A percentile compares a stretch with the other conserved stretches of the same genome.
Conservation (phyloP, 2,329 filamentous ascomycete genomes). For the Penicillium expansum region DNA sequence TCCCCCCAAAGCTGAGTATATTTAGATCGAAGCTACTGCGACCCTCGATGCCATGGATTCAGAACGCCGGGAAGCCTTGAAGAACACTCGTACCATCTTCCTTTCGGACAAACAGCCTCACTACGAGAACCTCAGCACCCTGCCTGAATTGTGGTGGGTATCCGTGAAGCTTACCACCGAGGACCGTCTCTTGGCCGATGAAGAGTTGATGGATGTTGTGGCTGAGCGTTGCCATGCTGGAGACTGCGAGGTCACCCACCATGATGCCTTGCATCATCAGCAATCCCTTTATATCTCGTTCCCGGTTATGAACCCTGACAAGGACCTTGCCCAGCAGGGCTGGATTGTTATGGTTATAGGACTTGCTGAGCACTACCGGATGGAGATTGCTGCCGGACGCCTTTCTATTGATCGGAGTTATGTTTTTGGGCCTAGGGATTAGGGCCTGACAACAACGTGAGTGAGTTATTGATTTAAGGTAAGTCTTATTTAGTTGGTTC, state of each 20-base stretch:
- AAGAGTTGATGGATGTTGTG: not conserved
- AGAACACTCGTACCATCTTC: not conserved
- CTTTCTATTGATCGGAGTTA: not conserved
- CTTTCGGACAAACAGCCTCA: not conserved
- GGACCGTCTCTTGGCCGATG: not conserved
- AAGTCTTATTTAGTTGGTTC: not conserved
- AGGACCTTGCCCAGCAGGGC: not conserved
- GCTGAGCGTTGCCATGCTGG: not conserved
- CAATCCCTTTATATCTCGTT: not conserved
- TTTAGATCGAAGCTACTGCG: not conserved
- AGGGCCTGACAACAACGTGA: not conserved
- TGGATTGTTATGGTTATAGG: not conserved
- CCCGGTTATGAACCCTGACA: not conserved
- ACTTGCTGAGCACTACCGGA: not conserved
- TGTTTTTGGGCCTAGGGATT: not conserved
- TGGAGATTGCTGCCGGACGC: not conserved
- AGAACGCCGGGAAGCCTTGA: not conserved
- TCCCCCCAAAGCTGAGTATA: not conserved
- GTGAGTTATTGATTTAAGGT: not conserved
- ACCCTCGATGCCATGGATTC: not conserved
- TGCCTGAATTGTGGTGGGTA: not conserved
- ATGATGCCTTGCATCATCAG: not conserved
- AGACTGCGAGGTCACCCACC: not conserved
- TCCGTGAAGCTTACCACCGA: not conserved
- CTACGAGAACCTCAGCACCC: not conserved